Evolutionary conservation across 805 yeast genomes (phyloP).

Genomic region (Clavispora carvajalis): DNA sequence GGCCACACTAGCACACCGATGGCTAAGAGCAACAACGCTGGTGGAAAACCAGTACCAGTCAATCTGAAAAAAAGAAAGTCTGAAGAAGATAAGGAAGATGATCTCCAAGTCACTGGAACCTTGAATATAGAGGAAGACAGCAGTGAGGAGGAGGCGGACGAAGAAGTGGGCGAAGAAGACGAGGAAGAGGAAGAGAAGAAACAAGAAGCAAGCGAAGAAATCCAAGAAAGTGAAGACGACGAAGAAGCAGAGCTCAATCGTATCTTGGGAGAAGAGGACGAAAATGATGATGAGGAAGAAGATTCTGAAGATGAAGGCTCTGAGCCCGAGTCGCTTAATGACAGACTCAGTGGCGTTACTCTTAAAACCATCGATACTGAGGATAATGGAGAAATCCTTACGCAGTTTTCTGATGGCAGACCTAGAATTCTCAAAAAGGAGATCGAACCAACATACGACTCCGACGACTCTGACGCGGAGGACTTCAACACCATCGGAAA

Average conservation of each 20-base stretch:
- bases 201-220: too few relatives aligned
- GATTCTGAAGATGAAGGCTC: constrained; percentile 46
- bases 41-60: constrained; percentile 1
- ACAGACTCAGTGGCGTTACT: constrained; percentile 48
- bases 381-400: constrained; percentile 29
- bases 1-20: constrained; percentile 3
- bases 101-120: constrained; percentile 11
- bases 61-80: constrained; percentile 12
- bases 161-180: constrained; percentile 3
- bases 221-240: constrained; percentile 39
- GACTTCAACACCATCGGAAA: constrained; percentile 85
- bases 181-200: constrained; percentile 6
- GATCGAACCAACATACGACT: constrained; percentile 89
- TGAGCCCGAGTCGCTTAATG: constrained; percentile 52
- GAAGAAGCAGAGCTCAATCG: constrained; percentile 50
- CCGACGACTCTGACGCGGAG: constrained; percentile 88
- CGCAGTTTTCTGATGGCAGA: constrained; percentile 71
- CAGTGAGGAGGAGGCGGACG: constrained; percentile 4
- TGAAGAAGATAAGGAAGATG: constrained; percentile 9
- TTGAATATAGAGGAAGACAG: constrained; percentile 14
- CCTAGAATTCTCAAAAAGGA: constrained; percentile 80
- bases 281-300: constrained; percentile 18
- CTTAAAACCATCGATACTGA: constrained; percentile 45
- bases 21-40: constrained; percentile 10
- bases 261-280: constrained; percentile 52